Evolutionary conservation across 352 stramenopile genomes (phyloP), one percentile per base, ranked within the genome.

Genomic region (Elongisporangium undulatum): DNA sequence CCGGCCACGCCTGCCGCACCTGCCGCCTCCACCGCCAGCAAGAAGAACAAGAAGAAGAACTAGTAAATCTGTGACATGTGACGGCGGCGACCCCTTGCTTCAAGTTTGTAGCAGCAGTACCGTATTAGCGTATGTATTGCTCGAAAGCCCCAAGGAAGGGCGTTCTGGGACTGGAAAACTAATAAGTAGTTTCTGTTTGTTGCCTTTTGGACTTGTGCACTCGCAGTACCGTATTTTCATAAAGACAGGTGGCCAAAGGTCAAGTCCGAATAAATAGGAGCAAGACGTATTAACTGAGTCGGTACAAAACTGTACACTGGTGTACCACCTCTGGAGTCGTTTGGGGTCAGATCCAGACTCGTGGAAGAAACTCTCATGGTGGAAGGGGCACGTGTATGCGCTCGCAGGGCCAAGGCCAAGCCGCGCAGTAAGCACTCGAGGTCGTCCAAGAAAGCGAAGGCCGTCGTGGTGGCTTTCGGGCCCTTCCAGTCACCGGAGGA

Each of bases 1-100:
- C 49, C 62, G 13, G 34, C 61, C 29, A 51, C 64, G 20, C 53
- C 67, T 10, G 49, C 61, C 29, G 16, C 68, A 23, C 68, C 63
- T 5, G 69, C 29, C 17, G 56, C 58, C 16, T 54, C 57, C n/a
- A 77, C 71, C 48, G 63, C 64, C 22, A 66, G 39, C 58, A 76
- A 66, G 54, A 72, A 68, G 60, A 29, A 52, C 62, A 79, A 76
- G 55, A 71, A 72, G 49, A 71, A 62, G 63, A 55, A 49, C 38
- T 54, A 51, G 22, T 67, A 29, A 39, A 29, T 49, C 20, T 57
- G 54, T 51, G 55, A 51, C 49, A n/a, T n/a, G 10, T 21, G 23
- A 23, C 41, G 15, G 9, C 6, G 4, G 16, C 8, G n/a, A 22
- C 10, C 34, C 13, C 38, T 34, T 51, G n/a, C 34, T 29, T n/a